These are phyloP conservation scores for Aureobasidium vineae DNA, from an alignment of 2,329 filamentous ascomycete genomes.

Conservation along the genomic window DNA sequence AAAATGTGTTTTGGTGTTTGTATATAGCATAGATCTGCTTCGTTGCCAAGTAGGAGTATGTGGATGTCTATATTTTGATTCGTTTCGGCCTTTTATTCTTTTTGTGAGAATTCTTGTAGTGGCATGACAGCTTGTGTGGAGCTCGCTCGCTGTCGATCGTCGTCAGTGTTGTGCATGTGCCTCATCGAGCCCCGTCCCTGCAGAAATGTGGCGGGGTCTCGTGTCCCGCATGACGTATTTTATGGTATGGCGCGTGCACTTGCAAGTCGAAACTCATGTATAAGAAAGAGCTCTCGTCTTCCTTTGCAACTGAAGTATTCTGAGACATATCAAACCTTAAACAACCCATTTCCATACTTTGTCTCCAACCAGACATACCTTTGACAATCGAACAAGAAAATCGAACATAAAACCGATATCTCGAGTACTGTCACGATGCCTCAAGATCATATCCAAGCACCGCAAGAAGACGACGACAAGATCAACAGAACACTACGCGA, in stretches of 20 bases:
- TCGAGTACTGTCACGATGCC: no score
- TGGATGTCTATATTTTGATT: no score
- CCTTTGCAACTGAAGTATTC: neutral
- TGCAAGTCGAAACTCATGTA: neutral
- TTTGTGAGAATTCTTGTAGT: no score
- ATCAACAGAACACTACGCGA: neutral
- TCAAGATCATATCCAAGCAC: neutral
- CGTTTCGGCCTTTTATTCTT: no score
- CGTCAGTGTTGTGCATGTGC: neutral
- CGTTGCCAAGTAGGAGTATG: no score
- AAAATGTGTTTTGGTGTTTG: neutral
- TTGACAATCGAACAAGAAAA: no score
- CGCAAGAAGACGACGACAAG: neutral
- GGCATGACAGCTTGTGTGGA: conserved; percentile 9
- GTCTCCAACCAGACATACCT: no score
- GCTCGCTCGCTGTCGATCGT: neutral
- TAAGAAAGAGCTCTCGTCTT: neutral
- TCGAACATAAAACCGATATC: no score
- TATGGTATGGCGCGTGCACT: neutral
- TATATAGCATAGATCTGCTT: no score
- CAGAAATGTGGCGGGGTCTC: conserved; percentile 1
- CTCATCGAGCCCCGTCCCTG: neutral
- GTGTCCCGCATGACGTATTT: conserved; percentile 3
- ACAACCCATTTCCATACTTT: no score
- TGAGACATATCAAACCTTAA: conserved; percentile 4